Evolutionary conservation across 2,329 filamentous ascomycete genomes (phyloP).

Genomic region (Mollisia scopiformis): DNA sequence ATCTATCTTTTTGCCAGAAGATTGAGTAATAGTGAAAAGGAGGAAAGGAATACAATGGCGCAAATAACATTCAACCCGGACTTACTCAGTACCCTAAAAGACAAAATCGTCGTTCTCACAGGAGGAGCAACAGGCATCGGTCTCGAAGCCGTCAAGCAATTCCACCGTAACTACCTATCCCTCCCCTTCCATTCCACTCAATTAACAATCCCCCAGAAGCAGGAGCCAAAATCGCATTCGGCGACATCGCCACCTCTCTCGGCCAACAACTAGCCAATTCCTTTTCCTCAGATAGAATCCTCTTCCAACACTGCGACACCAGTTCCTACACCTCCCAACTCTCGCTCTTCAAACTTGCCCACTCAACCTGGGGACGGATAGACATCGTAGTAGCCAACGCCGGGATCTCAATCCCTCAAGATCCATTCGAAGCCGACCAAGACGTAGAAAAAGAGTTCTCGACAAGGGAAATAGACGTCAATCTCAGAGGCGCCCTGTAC

Average conservation of each 20-base stretch:
- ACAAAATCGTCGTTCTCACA: conserved; percentile 22
- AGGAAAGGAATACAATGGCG: conserved; percentile 10
- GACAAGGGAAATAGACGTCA: conserved; percentile 22
- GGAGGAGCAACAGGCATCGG: conserved; percentile 25
- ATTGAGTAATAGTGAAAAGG: not conserved
- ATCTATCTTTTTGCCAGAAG: no score
- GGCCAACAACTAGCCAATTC: conserved; percentile 9
- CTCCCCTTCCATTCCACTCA: not conserved
- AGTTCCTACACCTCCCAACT: conserved; percentile 25
- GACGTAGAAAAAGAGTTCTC: conserved; percentile 9
- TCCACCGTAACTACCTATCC: conserved; percentile 9
- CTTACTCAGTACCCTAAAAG: conserved; percentile 14
- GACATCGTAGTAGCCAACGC: conserved; percentile 32
- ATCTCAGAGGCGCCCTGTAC: conserved; percentile 18
- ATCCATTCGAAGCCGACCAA: conserved; percentile 14
- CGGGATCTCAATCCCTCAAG: conserved; percentile 20
- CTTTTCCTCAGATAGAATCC: conserved; percentile 16
- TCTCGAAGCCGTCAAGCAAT: conserved; percentile 11
- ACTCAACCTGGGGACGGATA: conserved; percentile 22
- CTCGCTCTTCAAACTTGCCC: conserved; percentile 22
- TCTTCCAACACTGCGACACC: conserved; percentile 25
- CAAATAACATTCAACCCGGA: conserved; percentile 11
- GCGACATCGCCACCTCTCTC: conserved; percentile 13
- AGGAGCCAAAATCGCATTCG: conserved; percentile 20
- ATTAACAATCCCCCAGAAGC: conserved; percentile 8